These are phyloP conservation scores for Phycomyces blakesleeanus DNA, from an alignment of 192 early-diverging fungal species.

Conservation along the genomic window DNA sequence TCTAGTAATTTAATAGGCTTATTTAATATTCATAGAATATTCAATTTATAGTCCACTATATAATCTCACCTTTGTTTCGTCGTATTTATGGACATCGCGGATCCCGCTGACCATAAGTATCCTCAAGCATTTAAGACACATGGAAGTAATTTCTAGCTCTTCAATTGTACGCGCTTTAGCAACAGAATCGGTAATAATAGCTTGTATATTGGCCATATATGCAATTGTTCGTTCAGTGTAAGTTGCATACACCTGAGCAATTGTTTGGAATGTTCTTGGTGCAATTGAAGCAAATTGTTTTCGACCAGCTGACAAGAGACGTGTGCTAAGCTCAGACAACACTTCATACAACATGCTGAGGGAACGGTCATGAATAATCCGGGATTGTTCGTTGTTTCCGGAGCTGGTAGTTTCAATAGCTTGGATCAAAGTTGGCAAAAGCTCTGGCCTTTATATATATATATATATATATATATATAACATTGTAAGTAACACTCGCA, in stretches of 20 bases:
- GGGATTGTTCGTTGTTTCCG: slow-evolving; percentile 28
- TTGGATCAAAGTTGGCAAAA: slow-evolving; percentile 51
- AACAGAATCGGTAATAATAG: slow-evolving; percentile 14
- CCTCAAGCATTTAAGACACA: slow-evolving; percentile 71
- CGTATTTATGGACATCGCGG: slow-evolving; percentile 50
- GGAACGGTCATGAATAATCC: slow-evolving; percentile 61
- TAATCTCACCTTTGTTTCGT: slow-evolving; percentile 52
- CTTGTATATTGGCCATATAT: slow-evolving; percentile 22
- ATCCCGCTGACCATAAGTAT: slow-evolving; percentile 78
- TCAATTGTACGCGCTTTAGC: slow-evolving; percentile 31
- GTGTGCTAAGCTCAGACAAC: slow-evolving; percentile 15
- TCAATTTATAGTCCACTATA: not conserved
- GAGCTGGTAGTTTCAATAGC: slow-evolving; percentile 47
- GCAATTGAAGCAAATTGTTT: slow-evolving; percentile 49
- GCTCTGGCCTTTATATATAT: slow-evolving; percentile 57
- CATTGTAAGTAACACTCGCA: not conserved
- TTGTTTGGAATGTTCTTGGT: slow-evolving; percentile 66
- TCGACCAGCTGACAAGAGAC: slow-evolving; percentile 20
- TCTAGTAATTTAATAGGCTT: not conserved
- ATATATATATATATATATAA: no score
- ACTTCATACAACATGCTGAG: slow-evolving; percentile 66
- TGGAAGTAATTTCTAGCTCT: slow-evolving; percentile 56
- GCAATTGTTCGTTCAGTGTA: slow-evolving; percentile 55
- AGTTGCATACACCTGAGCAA: slow-evolving; percentile 62
- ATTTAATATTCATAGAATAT: no score